These are phyloP conservation scores for Trametopsis cervina DNA, from an alignment of 768 basidiomycete genomes.

Conservation along the genomic window DNA sequence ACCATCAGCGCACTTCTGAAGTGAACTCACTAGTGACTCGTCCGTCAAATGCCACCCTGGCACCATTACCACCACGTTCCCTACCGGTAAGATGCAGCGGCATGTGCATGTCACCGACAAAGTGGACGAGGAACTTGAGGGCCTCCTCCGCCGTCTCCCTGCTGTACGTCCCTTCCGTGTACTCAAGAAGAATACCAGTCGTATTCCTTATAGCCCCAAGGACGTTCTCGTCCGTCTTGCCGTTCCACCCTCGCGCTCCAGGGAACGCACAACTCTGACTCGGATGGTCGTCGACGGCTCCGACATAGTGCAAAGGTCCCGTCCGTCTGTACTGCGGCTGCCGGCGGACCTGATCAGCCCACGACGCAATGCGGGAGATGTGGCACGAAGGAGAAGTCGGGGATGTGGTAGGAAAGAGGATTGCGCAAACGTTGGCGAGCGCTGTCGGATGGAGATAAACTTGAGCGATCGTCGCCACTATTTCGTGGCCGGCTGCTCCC, in stretches of 20 bases:
- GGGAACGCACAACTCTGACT: conserved; percentile 70
- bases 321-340: conserved; percentile 55
- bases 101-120: conserved; percentile 89
- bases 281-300: conserved; percentile 72
- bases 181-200: conserved; percentile 52
- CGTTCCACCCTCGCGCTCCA: conserved; percentile 69
- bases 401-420: conserved; percentile 44
- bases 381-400: conserved; percentile 51
- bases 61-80: conserved; percentile 82
- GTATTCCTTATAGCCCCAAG: conserved; percentile 75
- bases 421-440: conserved; percentile 56
- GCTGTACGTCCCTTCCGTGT: conserved; percentile 25
- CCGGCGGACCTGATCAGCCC: conserved; percentile 74
- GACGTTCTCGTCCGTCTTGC: conserved; percentile 52
- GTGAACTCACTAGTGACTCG: conserved; percentile 56
- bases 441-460: conserved; percentile 78
- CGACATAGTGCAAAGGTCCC: conserved; percentile 68
- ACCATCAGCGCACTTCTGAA: conserved; percentile 1
- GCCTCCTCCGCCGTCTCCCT: conserved; percentile 59
- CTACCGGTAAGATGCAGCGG: conserved; percentile 88
- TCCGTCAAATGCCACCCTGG: conserved; percentile 67
- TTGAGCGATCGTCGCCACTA: conserved; percentile 91
- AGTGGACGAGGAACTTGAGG: conserved; percentile 90
- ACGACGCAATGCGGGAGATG: conserved; percentile 76
- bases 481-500: conserved; percentile 71